Conservation (phyloP, 2,329 filamentous ascomycete species). For the Aspergillus aculeatus region DNA sequence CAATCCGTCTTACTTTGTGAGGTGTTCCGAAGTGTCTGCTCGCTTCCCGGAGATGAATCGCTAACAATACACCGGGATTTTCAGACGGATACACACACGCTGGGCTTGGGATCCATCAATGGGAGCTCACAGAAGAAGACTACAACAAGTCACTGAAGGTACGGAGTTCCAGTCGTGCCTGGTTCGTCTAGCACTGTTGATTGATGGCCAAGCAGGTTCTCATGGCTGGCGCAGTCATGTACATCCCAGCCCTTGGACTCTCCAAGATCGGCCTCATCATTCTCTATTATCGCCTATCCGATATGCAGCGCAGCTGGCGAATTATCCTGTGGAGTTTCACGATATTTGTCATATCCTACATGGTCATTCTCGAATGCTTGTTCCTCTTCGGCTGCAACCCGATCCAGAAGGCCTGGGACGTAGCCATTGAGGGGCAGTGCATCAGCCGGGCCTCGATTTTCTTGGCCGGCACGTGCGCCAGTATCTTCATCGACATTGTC, state of each 20-base stretch:
- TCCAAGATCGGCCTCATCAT: conserved; percentile 7
- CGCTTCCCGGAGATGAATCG: background rate
- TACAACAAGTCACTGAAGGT: conserved; percentile 1
- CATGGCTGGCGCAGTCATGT: conserved; percentile 1
- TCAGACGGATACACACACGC: conserved; percentile 1
- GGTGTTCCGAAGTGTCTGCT: background rate
- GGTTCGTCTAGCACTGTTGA: no score
- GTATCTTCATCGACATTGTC: conserved; percentile 2
- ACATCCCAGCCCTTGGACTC: conserved; percentile 1
- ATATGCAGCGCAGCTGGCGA: conserved; percentile 1
- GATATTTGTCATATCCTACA: background rate
- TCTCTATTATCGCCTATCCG: conserved; percentile 6
- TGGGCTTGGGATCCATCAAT: conserved; percentile 2
- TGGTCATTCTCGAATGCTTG: background rate
- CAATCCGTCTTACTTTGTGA: background rate
- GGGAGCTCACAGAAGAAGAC: background rate
- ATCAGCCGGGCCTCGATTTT: background rate
- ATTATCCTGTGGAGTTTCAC: conserved; percentile 1
- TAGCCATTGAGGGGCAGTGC: background rate
- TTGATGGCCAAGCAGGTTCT: background rate
- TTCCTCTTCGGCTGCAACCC: background rate
- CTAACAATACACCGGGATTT: background rate
- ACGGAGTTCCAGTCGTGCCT: background rate
- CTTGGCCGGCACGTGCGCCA: background rate
- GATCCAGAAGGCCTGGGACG: background rate